Percentiles rank a stretch among this genome's conserved stretches.
phyloP scores from a whole-genome alignment of 2,329 filamentous ascomycete genomes.

The Helotiales sp. region DNA sequence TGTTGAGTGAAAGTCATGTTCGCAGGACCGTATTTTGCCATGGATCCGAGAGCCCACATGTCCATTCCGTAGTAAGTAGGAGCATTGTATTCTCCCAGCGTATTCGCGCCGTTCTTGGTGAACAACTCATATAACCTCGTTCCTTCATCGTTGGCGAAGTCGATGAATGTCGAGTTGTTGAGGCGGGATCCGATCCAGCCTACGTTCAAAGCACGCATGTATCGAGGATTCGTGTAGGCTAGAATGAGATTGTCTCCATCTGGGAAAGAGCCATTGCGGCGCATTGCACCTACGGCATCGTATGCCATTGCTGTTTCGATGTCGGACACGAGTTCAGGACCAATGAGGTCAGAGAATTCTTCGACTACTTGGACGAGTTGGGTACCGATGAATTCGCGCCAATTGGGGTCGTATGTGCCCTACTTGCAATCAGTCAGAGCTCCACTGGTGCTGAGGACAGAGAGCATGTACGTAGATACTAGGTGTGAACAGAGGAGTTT shows the following conservation, averaged over 20 bases:
- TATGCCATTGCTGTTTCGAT: constrained; percentile 55
- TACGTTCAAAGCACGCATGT: constrained; percentile 61
- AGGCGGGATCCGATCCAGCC: constrained; percentile 56
- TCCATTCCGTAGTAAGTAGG: constrained; percentile 60
- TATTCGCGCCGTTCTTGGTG: constrained; percentile 46
- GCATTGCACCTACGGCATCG: constrained; percentile 57
- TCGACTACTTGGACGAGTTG: constrained; percentile 58
- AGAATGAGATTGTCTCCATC: constrained; percentile 43
- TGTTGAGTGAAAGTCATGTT: constrained; percentile 53
- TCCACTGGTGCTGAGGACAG: too few relatives aligned
- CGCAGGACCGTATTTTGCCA: constrained; percentile 53
- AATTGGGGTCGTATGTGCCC: constrained; percentile 62
- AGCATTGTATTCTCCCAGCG: constrained; percentile 55
- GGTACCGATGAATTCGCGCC: constrained; percentile 62
- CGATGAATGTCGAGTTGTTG: constrained; percentile 59
- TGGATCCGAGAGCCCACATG: constrained; percentile 49
- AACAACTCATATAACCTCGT: constrained; percentile 57
- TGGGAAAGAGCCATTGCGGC: constrained; percentile 53
- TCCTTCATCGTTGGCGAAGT: constrained; percentile 54
- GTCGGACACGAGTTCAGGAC: constrained; percentile 37
- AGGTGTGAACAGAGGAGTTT: constrained; percentile 36
- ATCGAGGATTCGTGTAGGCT: constrained; percentile 38
- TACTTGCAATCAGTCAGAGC: constrained; percentile 28
- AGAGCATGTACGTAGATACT: constrained; percentile 35
- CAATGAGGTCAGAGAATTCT: constrained; percentile 52